phyloP scores from a whole-genome alignment of 305 asterid species.

The Lippia alba region DNA sequence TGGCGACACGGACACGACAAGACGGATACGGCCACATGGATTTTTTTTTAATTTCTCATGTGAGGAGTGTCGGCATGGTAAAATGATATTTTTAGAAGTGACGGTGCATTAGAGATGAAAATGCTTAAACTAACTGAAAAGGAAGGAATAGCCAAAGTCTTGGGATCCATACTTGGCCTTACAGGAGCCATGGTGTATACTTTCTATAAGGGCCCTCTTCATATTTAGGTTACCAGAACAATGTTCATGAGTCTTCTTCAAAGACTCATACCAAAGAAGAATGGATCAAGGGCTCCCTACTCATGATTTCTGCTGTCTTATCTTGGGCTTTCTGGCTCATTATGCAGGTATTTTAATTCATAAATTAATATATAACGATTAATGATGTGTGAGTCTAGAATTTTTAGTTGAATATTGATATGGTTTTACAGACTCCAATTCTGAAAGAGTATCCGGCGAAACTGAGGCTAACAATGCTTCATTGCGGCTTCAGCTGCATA shows the following conservation, averaged over 20 bases:
- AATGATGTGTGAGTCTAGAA: too few relatives aligned
- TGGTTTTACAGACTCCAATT: conserved; percentile 45
- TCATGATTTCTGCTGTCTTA: conserved; percentile 41
- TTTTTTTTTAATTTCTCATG: too few relatives aligned
- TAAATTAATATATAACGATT: too few relatives aligned
- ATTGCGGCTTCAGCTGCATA: conserved; percentile 47
- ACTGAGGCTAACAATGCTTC: conserved; percentile 51
- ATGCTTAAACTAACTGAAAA: conserved; percentile 35
- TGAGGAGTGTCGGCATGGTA: too few relatives aligned
- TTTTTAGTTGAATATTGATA: too few relatives aligned
- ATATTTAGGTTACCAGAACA: conserved; percentile 27
- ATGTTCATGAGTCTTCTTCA: conserved; percentile 14
- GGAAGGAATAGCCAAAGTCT: conserved; percentile 54
- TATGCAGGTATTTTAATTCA: conserved; percentile 57
- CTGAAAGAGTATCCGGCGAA: conserved; percentile 63
- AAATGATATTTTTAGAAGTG: too few relatives aligned
- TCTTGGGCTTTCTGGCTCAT: conserved; percentile 59
- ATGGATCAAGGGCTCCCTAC: conserved; percentile 60
- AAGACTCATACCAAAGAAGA: conserved; percentile 40
- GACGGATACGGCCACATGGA: too few relatives aligned
- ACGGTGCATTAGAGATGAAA: too few relatives aligned
- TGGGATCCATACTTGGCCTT: conserved; percentile 48
- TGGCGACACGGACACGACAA: too few relatives aligned
- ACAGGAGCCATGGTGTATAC: conserved; percentile 54
- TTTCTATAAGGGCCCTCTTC: conserved; percentile 59